These are phyloP conservation scores for Helotiales sp. DNA, from an alignment of 2,329 filamentous ascomycete species.

Conservation along the genomic window DNA sequence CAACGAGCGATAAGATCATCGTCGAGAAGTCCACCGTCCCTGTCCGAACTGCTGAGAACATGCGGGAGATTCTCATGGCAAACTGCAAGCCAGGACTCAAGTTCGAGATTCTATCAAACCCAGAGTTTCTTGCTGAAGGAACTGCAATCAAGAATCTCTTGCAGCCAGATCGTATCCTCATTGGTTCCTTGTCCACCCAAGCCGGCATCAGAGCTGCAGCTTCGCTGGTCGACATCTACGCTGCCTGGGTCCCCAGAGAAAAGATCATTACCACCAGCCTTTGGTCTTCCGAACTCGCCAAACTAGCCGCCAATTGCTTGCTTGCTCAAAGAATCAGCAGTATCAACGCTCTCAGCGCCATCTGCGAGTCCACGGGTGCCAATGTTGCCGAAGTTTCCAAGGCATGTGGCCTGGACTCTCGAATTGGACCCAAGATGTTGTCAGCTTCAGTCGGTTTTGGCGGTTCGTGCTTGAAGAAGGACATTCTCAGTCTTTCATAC, in stretches of 20 bases:
- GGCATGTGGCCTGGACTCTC: constrained; percentile 69
- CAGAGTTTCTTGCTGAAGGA: constrained; percentile 78
- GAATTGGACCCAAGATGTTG: constrained; percentile 75
- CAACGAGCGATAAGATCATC: constrained; percentile 70
- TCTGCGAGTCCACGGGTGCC: constrained; percentile 76
- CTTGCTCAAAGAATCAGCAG: constrained; percentile 79
- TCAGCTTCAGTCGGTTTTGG: constrained; percentile 79
- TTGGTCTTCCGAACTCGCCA: constrained; percentile 78
- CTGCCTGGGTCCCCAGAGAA: constrained; percentile 68
- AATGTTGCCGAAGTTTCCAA: constrained; percentile 72
- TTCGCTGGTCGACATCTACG: constrained; percentile 68
- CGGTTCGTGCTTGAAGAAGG: constrained; percentile 81
- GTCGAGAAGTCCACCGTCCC: constrained; percentile 83
- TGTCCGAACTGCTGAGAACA: constrained; percentile 71
- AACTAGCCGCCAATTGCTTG: constrained; percentile 79
- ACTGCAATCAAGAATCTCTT: constrained; percentile 74
- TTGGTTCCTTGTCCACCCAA: constrained; percentile 67
- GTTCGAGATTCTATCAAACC: constrained; percentile 80
- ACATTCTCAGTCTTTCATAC: constrained; percentile 74
- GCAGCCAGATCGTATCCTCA: constrained; percentile 72
- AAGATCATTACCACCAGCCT: constrained; percentile 74
- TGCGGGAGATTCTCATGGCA: constrained; percentile 65
- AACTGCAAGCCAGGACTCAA: constrained; percentile 49
- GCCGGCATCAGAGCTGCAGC: constrained; percentile 65
- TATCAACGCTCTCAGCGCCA: constrained; percentile 77